Conservation (phyloP, 805 yeast species). For the Candida suzukii region DNA sequence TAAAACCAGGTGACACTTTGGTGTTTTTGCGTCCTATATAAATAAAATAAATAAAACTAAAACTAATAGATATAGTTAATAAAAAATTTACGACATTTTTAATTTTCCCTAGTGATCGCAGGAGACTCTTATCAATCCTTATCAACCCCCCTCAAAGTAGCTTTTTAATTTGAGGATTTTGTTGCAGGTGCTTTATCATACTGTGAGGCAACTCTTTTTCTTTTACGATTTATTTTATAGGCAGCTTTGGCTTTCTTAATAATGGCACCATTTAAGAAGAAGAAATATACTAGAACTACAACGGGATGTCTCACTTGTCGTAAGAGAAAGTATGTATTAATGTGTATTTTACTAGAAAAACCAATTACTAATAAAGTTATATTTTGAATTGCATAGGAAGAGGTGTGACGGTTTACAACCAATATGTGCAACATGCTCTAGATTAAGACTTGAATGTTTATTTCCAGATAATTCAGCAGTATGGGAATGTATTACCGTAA, state of each 20-base stretch:
- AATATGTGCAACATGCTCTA: slow-evolving; percentile 2
- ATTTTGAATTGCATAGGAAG: not conserved
- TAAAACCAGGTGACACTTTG: slow-evolving; percentile 98
- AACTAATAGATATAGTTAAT: no score
- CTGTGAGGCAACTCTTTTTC: no score
- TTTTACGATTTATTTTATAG: no score
- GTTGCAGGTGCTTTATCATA: no score
- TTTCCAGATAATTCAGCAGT: slow-evolving; percentile 1
- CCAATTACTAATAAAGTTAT: not conserved
- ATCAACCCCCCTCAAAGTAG: no score
- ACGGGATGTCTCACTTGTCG: slow-evolving; percentile 6
- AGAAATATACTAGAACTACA: slow-evolving; percentile 1
- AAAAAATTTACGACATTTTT: no score
- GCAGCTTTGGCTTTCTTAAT: no score
- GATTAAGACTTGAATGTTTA: slow-evolving; percentile 3
- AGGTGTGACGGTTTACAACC: slow-evolving; percentile 4
- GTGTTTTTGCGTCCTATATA: no score
- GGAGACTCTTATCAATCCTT: no score
- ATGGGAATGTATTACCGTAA: slow-evolving; percentile 3
- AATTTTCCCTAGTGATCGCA: no score
- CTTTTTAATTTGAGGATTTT: no score
- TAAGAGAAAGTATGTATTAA: slow-evolving; percentile 3
- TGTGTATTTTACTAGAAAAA: not conserved
- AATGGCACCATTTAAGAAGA: not conserved
- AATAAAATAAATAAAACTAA: no score